A percentile compares a stretch with the other conserved stretches of the same genome.
Evolutionary conservation across 2,329 filamentous ascomycete species (phyloP).

Genomic region (Colletotrichum cereale): DNA sequence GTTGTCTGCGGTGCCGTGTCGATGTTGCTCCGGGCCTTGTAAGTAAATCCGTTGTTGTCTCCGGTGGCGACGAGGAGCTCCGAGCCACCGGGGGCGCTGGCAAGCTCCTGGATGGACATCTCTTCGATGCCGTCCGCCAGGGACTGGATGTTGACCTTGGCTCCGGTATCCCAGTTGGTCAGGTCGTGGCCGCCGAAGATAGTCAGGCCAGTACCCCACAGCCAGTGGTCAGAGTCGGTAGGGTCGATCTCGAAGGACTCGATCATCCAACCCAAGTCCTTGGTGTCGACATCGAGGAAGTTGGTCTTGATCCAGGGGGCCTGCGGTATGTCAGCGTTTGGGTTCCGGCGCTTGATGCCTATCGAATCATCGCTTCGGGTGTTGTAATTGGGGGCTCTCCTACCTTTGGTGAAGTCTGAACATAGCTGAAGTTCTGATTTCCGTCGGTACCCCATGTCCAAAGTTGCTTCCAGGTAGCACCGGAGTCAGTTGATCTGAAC

Average conservation of each 20-base stretch:
- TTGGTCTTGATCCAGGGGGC: conserved; percentile 68
- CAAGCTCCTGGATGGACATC: conserved; percentile 62
- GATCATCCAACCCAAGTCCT: conserved; percentile 72
- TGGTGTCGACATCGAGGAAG: conserved; percentile 60
- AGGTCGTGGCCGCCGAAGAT: conserved; percentile 67
- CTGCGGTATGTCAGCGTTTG: background rate
- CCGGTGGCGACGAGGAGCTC: conserved; percentile 65
- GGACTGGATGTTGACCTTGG: conserved; percentile 59
- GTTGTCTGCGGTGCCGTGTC: conserved; percentile 56
- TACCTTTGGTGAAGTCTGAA: conserved; percentile 56
- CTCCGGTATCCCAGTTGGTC: conserved; percentile 63
- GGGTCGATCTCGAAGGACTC: conserved; percentile 70
- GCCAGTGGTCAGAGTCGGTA: conserved; percentile 69
- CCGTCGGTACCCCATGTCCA: conserved; percentile 66
- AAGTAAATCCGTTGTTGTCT: conserved; percentile 67
- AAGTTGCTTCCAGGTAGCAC: conserved; percentile 64
- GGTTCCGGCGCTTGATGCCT: background rate
- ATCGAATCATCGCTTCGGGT: no score
- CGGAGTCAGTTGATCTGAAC: conserved; percentile 68
- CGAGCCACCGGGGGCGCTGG: conserved; percentile 62
- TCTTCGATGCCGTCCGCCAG: conserved; percentile 69
- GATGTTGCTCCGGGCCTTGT: conserved; percentile 52
- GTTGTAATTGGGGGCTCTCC: no score
- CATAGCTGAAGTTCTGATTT: conserved; percentile 59
- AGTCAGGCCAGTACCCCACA: conserved; percentile 69